These are phyloP conservation scores for Claviceps quebecensis DNA, from an alignment of 2,329 filamentous ascomycete genomes.

Conservation along the genomic window DNA sequence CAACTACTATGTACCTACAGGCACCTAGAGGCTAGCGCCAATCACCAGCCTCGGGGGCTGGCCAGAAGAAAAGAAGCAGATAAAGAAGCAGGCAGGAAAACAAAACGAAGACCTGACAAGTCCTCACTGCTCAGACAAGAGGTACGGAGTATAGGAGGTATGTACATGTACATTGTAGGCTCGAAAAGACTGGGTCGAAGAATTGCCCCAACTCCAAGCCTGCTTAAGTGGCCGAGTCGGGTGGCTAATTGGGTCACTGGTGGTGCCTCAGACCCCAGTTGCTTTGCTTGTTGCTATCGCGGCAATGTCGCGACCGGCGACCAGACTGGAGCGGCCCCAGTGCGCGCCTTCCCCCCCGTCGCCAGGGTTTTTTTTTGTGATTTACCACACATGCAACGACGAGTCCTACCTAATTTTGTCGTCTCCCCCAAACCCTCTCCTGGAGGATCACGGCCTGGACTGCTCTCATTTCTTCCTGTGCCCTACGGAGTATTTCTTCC, in stretches of 20 bases:
- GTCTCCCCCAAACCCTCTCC: constrained; percentile 1
- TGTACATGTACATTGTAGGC: too few relatives aligned
- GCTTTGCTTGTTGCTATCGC: not conserved
- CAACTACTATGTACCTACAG: not conserved
- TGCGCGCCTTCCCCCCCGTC: not conserved
- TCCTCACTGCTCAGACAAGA: too few relatives aligned
- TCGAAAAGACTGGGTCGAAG: not conserved
- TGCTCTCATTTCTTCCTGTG: not conserved
- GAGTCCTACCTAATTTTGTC: not conserved
- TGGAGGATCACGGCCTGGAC: constrained; percentile 2
- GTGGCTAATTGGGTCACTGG: not conserved
- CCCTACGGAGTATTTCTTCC: not conserved
- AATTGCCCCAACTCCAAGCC: not conserved
- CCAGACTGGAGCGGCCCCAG: not conserved
- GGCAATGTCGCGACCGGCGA: not conserved
- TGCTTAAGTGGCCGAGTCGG: not conserved
- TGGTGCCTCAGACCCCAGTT: not conserved
- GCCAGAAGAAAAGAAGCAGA: too few relatives aligned
- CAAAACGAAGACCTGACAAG: not conserved
- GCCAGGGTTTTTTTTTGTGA: not conserved
- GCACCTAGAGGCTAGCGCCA: not conserved
- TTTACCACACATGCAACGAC: not conserved
- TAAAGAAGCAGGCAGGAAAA: too few relatives aligned
- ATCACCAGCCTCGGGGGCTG: not conserved
- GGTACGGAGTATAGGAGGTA: too few relatives aligned